These are phyloP conservation scores for Cutaneotrichosporon cutaneum DNA, from an alignment of 1,284 basidiomycete species.

Conservation along the genomic window DNA sequence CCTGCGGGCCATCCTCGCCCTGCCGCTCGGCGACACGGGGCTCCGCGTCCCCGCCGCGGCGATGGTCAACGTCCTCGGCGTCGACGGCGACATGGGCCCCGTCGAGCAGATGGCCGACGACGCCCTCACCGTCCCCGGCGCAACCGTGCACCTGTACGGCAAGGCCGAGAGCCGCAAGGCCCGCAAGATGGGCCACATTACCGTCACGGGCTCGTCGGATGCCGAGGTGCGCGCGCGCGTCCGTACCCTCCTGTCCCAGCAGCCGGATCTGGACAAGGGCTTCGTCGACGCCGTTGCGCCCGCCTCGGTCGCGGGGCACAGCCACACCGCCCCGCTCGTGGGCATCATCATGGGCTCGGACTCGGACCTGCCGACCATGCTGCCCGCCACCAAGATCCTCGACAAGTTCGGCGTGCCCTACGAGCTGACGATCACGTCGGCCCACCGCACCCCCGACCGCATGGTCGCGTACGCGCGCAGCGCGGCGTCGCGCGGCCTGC, in stretches of 20 bases:
- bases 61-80: constrained; percentile 94
- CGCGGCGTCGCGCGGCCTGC: constrained; percentile 70
- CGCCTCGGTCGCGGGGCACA: constrained; percentile 45
- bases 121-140: constrained; percentile 70
- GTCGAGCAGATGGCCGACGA: constrained; percentile 59
- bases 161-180: constrained; percentile 86
- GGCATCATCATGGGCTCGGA: constrained; percentile 99
- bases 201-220: constrained; percentile 79
- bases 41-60: constrained; percentile 83
- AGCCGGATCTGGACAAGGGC: constrained; percentile 59
- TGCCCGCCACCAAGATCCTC: constrained; percentile 81
- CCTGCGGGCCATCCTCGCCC: constrained; percentile 87
- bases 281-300: constrained; percentile 62
- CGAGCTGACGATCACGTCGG: constrained; percentile 93
- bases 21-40: constrained; percentile 84
- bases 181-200: constrained; percentile 98
- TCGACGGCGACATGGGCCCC: constrained; percentile 63
- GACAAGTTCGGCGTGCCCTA: constrained; percentile 80
- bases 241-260: constrained; percentile 66
- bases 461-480: constrained; percentile 78
- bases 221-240: constrained; percentile 69
- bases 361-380: constrained; percentile 93
- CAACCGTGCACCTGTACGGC: constrained; percentile 86
- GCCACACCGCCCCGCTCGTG: constrained; percentile 74
- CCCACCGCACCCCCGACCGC: constrained; percentile 89